Evolutionary conservation across 1,139 yeast species (phyloP), one percentile per base, ranked within the genome.

Genomic region (Suhomyces taliae): DNA sequence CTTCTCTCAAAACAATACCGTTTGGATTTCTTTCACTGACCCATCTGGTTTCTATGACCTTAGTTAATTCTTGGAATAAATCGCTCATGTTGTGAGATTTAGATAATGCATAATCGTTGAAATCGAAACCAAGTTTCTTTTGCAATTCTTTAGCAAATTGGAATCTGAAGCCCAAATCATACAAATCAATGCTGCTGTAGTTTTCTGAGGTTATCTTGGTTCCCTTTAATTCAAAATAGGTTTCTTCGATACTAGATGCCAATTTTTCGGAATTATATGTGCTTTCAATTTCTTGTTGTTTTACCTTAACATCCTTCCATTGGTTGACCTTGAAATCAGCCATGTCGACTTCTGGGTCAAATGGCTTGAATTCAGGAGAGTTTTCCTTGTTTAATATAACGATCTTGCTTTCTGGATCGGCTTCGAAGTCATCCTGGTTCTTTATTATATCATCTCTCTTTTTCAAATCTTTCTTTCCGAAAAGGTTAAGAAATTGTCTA

Each of bases 11-110:
- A 12, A 66, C 76, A 47, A 75, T 80, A 37, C 90, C 93, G 53
- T 87, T 81, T 27, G 96, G 95, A 62, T 82, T 81, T 60, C 85
- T 77, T 64, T 87, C 95, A 56, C 78, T 78, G 32, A 63, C 65
- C 67, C 74, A 80, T 55, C 78, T 67, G 34, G 80, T 79, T 33
- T 78, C 69, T 8, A 86, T 72, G 40, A 76, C 66, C 8, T 63
- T 55, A 31, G 64, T 56, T 47, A 83, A 73, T 52, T 78, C 81
- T 0, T 64, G 53, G 49, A 70, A 69, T 44, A 88, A 72, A 27
- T 68, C 72, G 2, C 60, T 59, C 24, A 83, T 78, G 11, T 76
- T 70, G 50, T 71, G 75, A 9, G 85, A 60, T 48, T 71, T 69
- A 3, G 89, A 71, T 27, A 89, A 64, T 37, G 76, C 67, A 48